A percentile compares a stretch with the other conserved stretches of the same genome.
These are phyloP conservation scores for Thielaviopsis punctulata DNA, from an alignment of 2,329 filamentous ascomycete species.

Conservation along the genomic window DNA sequence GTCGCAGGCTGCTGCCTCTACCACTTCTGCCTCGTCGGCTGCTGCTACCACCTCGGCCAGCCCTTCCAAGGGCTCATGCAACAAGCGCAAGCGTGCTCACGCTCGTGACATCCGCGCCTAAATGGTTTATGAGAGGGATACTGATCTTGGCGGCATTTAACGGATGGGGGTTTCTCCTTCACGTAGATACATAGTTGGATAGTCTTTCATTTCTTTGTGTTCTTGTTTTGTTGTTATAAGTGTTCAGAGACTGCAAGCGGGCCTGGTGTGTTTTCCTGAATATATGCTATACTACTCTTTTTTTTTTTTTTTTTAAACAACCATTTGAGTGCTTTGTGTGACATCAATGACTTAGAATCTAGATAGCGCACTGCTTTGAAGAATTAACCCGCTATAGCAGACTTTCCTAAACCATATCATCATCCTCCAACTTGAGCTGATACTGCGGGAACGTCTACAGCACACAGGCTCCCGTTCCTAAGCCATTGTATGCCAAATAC, in stretches of 20 bases:
- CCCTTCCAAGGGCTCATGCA: not conserved
- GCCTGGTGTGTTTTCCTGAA: not conserved
- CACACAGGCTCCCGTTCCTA: slow-evolving; percentile 46
- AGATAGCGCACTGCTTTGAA: no score
- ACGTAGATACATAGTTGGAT: not conserved
- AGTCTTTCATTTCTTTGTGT: not conserved
- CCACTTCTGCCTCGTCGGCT: not conserved
- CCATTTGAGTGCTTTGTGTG: not conserved
- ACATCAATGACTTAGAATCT: no score
- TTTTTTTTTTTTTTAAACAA: not conserved
- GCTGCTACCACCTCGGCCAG: not conserved
- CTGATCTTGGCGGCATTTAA: not conserved
- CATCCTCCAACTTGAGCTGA: slow-evolving; percentile 23
- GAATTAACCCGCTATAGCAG: no score
- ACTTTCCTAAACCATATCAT: slow-evolving; percentile 26
- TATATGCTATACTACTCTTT: not conserved
- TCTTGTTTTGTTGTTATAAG: not conserved
- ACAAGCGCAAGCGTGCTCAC: slow-evolving; percentile 1
- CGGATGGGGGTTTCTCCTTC: not conserved
- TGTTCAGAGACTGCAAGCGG: not conserved
- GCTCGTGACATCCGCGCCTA: slow-evolving; percentile 2
- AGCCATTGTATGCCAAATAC: slow-evolving; percentile 44
- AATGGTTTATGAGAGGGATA: not conserved
- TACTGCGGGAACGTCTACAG: slow-evolving; percentile 35
- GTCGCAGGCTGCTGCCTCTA: not conserved